Base-by-base conservation (phyloP, 2,329 filamentous ascomycete species). In the Coniochaeta sp. region DNA sequence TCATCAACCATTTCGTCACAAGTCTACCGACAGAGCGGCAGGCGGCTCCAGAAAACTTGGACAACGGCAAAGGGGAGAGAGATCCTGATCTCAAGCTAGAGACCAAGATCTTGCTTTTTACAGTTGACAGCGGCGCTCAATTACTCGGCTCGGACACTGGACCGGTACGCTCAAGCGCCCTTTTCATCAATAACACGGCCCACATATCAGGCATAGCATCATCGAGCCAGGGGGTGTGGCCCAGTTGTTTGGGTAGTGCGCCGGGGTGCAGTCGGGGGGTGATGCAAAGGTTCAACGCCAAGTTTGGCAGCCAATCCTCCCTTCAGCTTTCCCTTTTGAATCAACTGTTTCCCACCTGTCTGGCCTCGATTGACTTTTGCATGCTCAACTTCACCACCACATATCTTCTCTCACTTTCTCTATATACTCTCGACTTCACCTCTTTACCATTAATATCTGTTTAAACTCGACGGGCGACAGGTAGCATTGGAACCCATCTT, bases 271-370 rank as follows among this genome's bases (percentile, higher is more conserved):
- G n/a, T n/a, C n/a, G n/a, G 53, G 47, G 49, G 8, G 47, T 49
- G 48, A 60, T 59, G 58, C 60, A 63, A n/a, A 56, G 57, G 57
- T 27, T 27, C 31, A 32, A 55, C 54, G 57, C 57, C 59, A 60
- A 59, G 55, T 51, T 54, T 56, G 51, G 47, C 51, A 38, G 51
- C 55, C 18, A 30, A 42, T 42, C 38, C 38, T 42, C 9, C 38
- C 45, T 48, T 49, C 40, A 52, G 49, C 49, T 42, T 51, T 49
- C 48, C 53, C 33, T 51, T 52, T 52, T 54, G 45, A 51, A 40
- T 27, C 40, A n/a, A 28, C 40, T 20, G 5, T 30, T 45, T 26
- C 40, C 53, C 52, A 26, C 50, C 24, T n/a, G n/a, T n/a, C n/a
- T n/a, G n/a, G n/a, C n/a, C n/a, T n/a, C n/a, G n/a, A n/a, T 10